phyloP scores from a whole-genome alignment of 2,329 filamentous ascomycete species.

The Fusarium sp. region DNA sequence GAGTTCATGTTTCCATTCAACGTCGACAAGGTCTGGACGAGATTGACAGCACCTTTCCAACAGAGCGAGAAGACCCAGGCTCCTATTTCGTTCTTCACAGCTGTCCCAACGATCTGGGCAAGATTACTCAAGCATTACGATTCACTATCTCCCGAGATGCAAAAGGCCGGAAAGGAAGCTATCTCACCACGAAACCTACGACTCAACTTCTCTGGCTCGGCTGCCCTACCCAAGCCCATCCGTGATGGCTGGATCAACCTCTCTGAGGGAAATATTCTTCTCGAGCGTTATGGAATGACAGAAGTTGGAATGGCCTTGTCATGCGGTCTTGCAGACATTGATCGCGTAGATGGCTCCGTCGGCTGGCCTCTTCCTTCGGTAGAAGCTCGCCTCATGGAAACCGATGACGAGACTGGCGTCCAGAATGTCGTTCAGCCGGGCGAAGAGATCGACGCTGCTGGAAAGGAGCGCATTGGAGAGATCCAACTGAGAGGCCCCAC shows the following conservation, averaged over 20 bases:
- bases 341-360: conserved; percentile 90
- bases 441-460: conserved; percentile 63
- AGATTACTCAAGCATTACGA: conserved; percentile 83
- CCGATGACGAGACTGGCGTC: conserved; percentile 76
- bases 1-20: conserved; percentile 98
- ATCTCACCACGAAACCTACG: conserved; percentile 83
- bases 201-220: conserved; percentile 92
- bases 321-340: conserved; percentile 79
- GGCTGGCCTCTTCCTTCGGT: conserved; percentile 94
- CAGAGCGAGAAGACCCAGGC: conserved; percentile 20
- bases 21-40: conserved; percentile 83
- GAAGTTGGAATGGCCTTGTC: conserved; percentile 99
- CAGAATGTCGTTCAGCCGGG: conserved; percentile 70
- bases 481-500: conserved; percentile 63
- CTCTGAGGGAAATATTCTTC: conserved; percentile 82
- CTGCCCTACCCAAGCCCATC: conserved; percentile 88
- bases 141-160: conserved; percentile 67
- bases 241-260: conserved; percentile 86
- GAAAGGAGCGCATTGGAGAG: conserved; percentile 81
- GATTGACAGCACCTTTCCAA: conserved; percentile 84
- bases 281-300: conserved; percentile 99
- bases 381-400: conserved; percentile 78
- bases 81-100: conserved; percentile 89
- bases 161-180: conserved; percentile 74
- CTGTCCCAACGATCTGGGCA: conserved; percentile 94